Conservation (phyloP, 176 grass and related monocot genomes). For the Carex scoparia region DNA sequence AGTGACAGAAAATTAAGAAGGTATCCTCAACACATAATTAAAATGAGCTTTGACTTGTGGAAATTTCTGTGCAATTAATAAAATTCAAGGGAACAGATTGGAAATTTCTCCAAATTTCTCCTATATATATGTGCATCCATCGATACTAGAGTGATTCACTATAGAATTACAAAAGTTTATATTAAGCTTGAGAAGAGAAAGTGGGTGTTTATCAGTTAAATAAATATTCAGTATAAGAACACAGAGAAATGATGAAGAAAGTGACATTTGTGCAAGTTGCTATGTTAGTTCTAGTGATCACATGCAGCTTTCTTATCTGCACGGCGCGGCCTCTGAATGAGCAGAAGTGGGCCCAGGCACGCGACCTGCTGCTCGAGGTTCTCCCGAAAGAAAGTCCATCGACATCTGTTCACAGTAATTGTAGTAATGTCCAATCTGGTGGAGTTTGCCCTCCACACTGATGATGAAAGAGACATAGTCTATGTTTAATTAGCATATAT, state of each 20-base stretch:
- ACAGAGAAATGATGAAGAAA: slow-evolving; percentile 19
- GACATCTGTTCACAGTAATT: neutral
- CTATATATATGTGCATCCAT: slow-evolving; percentile 18
- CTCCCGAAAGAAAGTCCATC: neutral
- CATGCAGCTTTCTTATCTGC: neutral
- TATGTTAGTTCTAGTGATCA: slow-evolving; percentile 10
- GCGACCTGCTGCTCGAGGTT: neutral
- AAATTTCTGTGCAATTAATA: slow-evolving; percentile 14
- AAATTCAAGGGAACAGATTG: neutral
- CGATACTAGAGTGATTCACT: neutral
- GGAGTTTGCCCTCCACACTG: neutral
- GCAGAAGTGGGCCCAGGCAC: neutral
- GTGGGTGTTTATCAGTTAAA: neutral
- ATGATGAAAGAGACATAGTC: neutral
- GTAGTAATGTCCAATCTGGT: neutral
- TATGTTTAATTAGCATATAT: neutral
- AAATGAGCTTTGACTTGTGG: slow-evolving; percentile 7
- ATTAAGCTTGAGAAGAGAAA: neutral
- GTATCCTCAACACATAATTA: neutral
- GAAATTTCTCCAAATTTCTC: slow-evolving; percentile 5
- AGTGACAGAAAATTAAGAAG: too few relatives aligned
- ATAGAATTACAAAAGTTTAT: neutral
- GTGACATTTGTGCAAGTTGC: neutral
- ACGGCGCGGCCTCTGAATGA: slow-evolving; percentile 2
- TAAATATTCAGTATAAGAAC: neutral